A percentile compares a stretch with the other conserved stretches of the same genome.
Conservation (phyloP, 768 basidiomycete species). For the Filobasidium wieringae region DNA sequence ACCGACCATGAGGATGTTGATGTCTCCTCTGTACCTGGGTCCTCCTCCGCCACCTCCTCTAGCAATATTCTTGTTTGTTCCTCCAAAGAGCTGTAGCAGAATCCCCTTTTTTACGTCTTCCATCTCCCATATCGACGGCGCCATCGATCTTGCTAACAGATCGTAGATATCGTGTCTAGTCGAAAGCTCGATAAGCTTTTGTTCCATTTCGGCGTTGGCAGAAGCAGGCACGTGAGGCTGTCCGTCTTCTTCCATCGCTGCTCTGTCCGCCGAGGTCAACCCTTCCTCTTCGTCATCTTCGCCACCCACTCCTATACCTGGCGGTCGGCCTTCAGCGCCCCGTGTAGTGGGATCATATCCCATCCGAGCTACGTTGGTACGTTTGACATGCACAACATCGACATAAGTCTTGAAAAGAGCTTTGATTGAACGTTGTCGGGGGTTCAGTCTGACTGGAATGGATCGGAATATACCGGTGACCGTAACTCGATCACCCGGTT, state of each 20-base stretch:
- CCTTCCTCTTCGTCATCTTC: slow-evolving; percentile 54
- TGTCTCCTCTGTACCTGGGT: slow-evolving; percentile 91
- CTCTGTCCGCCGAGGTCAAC: slow-evolving; percentile 23
- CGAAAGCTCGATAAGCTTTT: slow-evolving; percentile 61
- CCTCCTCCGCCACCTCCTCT: slow-evolving; percentile 90
- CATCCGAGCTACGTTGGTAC: slow-evolving; percentile 53
- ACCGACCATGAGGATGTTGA: slow-evolving; percentile 92
- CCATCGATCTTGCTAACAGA: slow-evolving; percentile 66
- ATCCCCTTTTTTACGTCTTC: slow-evolving; percentile 99
- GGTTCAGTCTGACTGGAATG: slow-evolving; percentile 88
- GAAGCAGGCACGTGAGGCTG: slow-evolving; percentile 38
- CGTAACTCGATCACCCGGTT: slow-evolving; percentile 84
- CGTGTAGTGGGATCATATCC: slow-evolving; percentile 71
- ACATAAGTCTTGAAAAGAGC: slow-evolving; percentile 95
- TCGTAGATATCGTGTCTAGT: slow-evolving; percentile 72
- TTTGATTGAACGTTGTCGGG: slow-evolving; percentile 79
- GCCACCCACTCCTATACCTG: slow-evolving; percentile 55
- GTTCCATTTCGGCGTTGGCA: slow-evolving; percentile 60
- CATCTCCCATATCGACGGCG: slow-evolving; percentile 95
- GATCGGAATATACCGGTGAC: slow-evolving; percentile 92
- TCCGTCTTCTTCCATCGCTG: slow-evolving; percentile 27
- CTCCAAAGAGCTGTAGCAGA: slow-evolving; percentile 86
- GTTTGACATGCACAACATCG: slow-evolving; percentile 82
- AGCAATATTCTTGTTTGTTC: slow-evolving; percentile 90
- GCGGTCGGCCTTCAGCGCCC: slow-evolving; percentile 48